Evolutionary conservation across 768 basidiomycete species (phyloP), one percentile per base, ranked within the genome.

Genomic region (Asterophora parasitica): DNA sequence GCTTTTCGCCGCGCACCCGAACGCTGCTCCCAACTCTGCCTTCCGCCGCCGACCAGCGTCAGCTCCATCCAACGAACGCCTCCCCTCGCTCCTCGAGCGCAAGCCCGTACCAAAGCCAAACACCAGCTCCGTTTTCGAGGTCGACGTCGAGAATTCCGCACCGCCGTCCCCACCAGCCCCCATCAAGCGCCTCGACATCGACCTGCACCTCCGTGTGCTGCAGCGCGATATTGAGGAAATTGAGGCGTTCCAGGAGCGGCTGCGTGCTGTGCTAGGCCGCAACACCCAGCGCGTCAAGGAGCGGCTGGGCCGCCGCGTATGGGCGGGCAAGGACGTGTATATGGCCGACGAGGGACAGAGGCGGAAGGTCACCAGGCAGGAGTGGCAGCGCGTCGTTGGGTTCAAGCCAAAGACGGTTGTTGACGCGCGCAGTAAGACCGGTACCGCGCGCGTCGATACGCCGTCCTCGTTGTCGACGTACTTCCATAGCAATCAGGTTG

Each of bases 241-340:
- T 17, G 61, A 69, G 43, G 55, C 62, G 2, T 71, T 88, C 43
- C 60, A 69, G 31, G 52, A 59, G 2, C 70, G 66, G 27, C 62
- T 81, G 10, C 61, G 62, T 10, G 64, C 65, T n/a, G 64, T 75
- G 2, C 52, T 79, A 6, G 74, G 67, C 4, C 78, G 85, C 8
- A 77, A 70, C 13, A 68, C 69, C 2, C 78, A 83, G 52, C 77
- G 87, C 13, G 48, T 80, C n/a, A 88, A 88, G 65, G 86, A 90
- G 65, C 72, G 78, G 26, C 65, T 89, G n/a, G 85, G 85, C 7
- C 78, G 88, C n/a, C 79, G 88, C 9, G 78, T 90, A 0, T 88
- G 85, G 85, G 61, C 53, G 4, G 70, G 62, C 27, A 80, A 77
- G 61, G 66, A 80, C 45, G 54, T 91, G 3, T 90, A 75, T 56